Percentiles rank a stretch among this genome's conserved stretches.
Conservation (phyloP, 345 rosid genomes). For the Pistacia vera region DNA sequence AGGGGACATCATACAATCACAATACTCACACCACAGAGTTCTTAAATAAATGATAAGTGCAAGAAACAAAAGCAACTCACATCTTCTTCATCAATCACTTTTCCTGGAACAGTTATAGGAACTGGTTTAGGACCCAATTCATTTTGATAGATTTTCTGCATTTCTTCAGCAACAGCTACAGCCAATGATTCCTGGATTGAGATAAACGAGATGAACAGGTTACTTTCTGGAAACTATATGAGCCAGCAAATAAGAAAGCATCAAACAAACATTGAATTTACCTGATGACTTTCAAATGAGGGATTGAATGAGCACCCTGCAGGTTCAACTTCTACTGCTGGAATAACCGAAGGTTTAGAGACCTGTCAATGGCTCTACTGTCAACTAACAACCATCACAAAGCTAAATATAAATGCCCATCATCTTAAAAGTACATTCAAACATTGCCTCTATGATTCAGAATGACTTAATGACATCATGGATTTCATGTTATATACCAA, state of each 20-base stretch:
- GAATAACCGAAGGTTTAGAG: constrained; percentile 60
- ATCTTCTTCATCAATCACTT: constrained; percentile 66
- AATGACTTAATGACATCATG: not conserved
- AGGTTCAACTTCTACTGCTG: constrained; percentile 93
- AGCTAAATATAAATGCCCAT: not conserved
- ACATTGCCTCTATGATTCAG: not conserved
- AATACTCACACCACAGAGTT: not conserved
- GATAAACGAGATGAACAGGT: not conserved
- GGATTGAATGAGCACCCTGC: constrained; percentile 95
- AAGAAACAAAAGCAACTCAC: constrained; percentile 37
- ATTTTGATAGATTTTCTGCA: constrained; percentile 75
- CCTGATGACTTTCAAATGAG: constrained; percentile 82
- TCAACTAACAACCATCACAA: not conserved
- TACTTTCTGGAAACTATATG: not conserved
- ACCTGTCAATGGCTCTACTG: constrained; percentile 31
- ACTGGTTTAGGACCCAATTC: constrained; percentile 95
- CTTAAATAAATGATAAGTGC: not conserved
- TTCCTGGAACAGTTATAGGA: constrained; percentile 73
- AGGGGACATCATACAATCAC: not conserved
- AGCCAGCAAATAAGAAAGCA: not conserved
- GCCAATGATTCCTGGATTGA: constrained; percentile 78
- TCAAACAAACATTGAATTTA: constrained; percentile 16
- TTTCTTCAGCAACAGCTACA: constrained; percentile 92
- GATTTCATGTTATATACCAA: not conserved
- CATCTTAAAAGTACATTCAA: not conserved